A percentile compares a stretch with the other conserved stretches of the same genome.
Evolutionary conservation across 805 yeast genomes (phyloP).

Genomic region (Schwanniomyces pseudopolymorphus): DNA sequence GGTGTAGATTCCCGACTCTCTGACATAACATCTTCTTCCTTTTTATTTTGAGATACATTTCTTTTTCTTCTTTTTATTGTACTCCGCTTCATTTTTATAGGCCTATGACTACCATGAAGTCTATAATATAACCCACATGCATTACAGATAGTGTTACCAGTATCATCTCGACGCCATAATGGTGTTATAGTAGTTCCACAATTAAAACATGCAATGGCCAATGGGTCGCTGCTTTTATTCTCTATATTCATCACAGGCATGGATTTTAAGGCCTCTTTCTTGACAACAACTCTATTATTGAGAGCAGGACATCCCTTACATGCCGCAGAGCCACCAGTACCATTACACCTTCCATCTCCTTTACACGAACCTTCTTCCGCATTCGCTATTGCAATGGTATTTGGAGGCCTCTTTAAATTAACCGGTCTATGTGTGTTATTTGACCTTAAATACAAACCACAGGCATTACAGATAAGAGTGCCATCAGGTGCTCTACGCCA

Average conservation of each 20-base stretch:
- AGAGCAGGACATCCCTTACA: slow-evolving; percentile 84
- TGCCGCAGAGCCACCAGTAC: slow-evolving; percentile 80
- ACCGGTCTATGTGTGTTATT: slow-evolving; percentile 67
- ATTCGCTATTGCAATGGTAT: slow-evolving; percentile 41
- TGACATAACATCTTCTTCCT: slow-evolving; percentile 2
- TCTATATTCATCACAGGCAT: slow-evolving; percentile 2
- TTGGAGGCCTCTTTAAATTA: slow-evolving; percentile 59
- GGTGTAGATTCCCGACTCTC: neutral
- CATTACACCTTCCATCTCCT: slow-evolving; percentile 81
- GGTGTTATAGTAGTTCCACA: slow-evolving; percentile 87
- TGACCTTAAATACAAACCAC: slow-evolving; percentile 58
- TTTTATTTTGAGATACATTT: slow-evolving; percentile 14
- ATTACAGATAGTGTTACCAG: slow-evolving; percentile 81
- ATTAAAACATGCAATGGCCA: slow-evolving; percentile 77
- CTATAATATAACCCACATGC: slow-evolving; percentile 82
- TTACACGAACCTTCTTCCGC: slow-evolving; percentile 57
- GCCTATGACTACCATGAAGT: slow-evolving; percentile 75
- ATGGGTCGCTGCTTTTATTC: slow-evolving; percentile 26
- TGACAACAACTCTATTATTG: slow-evolving; percentile 61
- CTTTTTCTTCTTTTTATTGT: slow-evolving; percentile 77
- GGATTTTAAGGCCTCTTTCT: slow-evolving; percentile 4
- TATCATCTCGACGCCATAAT: slow-evolving; percentile 79
- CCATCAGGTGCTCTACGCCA: slow-evolving; percentile 63
- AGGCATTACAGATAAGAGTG: slow-evolving; percentile 56
- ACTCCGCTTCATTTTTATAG: slow-evolving; percentile 68